Percentiles rank a stretch among this genome's conserved stretches.
These are phyloP conservation scores for Blastocystis sp. DNA, from an alignment of 352 stramenopile genomes.

Conservation along the genomic window DNA sequence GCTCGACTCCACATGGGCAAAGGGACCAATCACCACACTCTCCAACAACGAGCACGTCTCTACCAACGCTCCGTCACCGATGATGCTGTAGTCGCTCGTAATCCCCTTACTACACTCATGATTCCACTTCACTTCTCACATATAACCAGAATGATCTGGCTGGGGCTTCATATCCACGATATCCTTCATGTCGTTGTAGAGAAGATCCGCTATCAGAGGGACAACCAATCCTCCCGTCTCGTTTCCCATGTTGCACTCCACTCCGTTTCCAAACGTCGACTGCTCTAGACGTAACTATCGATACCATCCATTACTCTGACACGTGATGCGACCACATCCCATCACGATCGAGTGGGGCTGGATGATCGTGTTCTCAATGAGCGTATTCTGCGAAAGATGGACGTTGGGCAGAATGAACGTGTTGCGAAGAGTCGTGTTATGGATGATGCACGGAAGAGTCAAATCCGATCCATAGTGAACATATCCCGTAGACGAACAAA, in stretches of 20 bases:
- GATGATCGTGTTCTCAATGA: conserved; percentile 58
- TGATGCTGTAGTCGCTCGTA: conserved; percentile 62
- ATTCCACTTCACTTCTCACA: neutral
- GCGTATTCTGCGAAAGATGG: conserved; percentile 12
- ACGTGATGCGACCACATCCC: conserved; percentile 67
- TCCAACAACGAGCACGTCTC: conserved; percentile 66
- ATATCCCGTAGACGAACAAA: neutral
- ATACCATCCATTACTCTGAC: conserved; percentile 24
- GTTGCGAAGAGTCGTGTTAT: conserved; percentile 27
- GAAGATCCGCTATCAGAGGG: conserved; percentile 67
- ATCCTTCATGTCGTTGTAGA: conserved; percentile 31
- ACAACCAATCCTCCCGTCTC: conserved; percentile 71
- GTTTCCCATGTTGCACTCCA: conserved; percentile 69
- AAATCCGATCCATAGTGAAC: neutral
- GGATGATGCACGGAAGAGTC: neutral
- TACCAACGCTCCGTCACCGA: conserved; percentile 61
- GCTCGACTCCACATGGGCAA: conserved; percentile 66
- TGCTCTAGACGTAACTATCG: neutral
- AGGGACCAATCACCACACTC: conserved; percentile 32
- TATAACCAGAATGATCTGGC: neutral
- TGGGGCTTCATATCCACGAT: neutral
- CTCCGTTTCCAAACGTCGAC: conserved; percentile 64
- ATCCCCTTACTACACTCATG: neutral
- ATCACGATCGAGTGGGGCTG: conserved; percentile 64
- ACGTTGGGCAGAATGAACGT: neutral